Evolutionary conservation across 257 asterid genomes (phyloP).

Genomic region (Solanum bulbocastanum): DNA sequence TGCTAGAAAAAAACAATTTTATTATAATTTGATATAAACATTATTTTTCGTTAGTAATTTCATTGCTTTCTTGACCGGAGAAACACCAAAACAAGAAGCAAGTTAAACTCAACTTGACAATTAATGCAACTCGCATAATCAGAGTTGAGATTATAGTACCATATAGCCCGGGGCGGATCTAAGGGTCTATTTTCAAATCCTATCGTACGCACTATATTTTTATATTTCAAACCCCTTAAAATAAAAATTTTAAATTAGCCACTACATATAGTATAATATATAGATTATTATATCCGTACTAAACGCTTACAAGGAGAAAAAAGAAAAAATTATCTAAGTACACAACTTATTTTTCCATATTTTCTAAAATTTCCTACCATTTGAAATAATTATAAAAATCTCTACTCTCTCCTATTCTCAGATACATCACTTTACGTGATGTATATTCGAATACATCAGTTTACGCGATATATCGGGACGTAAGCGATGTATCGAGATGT

Average conservation of each 20-base stretch:
- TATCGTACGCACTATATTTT: neutral
- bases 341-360: too few species aligned
- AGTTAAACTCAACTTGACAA: neutral
- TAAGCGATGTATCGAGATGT: fast-evolving
- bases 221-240: neutral
- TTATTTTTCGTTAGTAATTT: neutral
- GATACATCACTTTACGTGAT: too few species aligned
- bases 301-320: neutral
- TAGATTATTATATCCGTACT: neutral
- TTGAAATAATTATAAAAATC: too few species aligned
- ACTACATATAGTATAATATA: too few species aligned
- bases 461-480: too few species aligned
- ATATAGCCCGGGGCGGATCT: neutral
- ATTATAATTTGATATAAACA: neutral
- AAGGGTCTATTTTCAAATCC: neutral
- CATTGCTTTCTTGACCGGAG: neutral
- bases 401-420: too few species aligned
- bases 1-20: neutral
- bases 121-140: neutral
- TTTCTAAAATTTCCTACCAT: too few species aligned
- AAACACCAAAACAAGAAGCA: neutral
- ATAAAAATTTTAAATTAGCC: neutral
- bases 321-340: too few species aligned
- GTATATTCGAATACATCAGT: too few species aligned
- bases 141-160: neutral